These are phyloP conservation scores for Teunomyces cretensis DNA, from an alignment of 805 yeast species.

Conservation along the genomic window DNA sequence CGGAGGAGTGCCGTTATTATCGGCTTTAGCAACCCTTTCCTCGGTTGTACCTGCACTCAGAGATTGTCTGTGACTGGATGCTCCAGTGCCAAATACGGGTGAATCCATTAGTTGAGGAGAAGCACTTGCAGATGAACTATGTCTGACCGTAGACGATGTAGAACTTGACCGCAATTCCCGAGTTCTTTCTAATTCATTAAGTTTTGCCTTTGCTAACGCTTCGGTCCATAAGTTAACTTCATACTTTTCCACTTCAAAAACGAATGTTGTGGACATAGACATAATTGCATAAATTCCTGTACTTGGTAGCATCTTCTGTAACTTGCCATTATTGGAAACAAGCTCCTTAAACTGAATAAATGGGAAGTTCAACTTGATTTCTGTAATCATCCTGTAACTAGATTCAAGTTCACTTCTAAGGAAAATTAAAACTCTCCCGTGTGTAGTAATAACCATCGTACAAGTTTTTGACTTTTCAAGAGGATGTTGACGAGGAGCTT, in stretches of 20 bases:
- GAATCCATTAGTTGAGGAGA: constrained; percentile 25
- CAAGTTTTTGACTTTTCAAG: constrained; percentile 45
- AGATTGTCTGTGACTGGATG: constrained; percentile 5
- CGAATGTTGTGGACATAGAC: constrained; percentile 53
- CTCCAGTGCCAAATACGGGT: constrained; percentile 16
- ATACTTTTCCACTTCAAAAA: constrained; percentile 53
- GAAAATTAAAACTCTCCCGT: constrained; percentile 63
- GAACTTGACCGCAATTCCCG: constrained; percentile 5
- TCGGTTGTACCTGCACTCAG: constrained; percentile 3
- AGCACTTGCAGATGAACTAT: neutral
- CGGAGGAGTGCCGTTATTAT: neutral
- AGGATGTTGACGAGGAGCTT: constrained; percentile 10
- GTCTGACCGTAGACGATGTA: neutral
- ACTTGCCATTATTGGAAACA: constrained; percentile 34
- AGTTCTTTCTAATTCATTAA: constrained; percentile 21
- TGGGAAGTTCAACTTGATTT: constrained; percentile 53
- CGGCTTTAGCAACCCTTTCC: neutral
- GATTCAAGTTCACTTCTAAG: constrained; percentile 40
- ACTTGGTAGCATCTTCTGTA: constrained; percentile 33
- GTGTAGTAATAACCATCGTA: constrained; percentile 56
- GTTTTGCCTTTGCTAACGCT: constrained; percentile 36
- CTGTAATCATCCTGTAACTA: constrained; percentile 47
- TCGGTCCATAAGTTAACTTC: constrained; percentile 61
- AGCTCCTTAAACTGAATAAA: constrained; percentile 61
- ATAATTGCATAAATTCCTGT: constrained; percentile 56